Evolutionary conservation across 345 rosid genomes (phyloP), one percentile per base, ranked within the genome.

Genomic region (Brassica rapa): DNA sequence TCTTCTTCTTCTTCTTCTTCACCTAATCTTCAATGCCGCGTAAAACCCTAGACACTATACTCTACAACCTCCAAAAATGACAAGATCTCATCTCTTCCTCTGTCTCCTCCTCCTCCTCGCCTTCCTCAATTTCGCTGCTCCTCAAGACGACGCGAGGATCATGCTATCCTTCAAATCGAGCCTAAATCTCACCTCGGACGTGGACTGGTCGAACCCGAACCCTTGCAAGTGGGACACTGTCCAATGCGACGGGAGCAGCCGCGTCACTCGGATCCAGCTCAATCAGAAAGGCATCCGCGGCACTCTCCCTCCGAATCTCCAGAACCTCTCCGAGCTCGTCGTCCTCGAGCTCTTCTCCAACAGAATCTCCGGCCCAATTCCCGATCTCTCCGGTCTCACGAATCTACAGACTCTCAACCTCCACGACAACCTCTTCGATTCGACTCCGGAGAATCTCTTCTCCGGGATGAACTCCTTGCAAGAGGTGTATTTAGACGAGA

Each of bases 221-320:
- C 97, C 94, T 0, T 95, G 98, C 62, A 7, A 77, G 2, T 91
- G 98, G 96, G 0, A 0, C 0, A 24, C 77, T 0, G 91, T 89
- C 16, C 1, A 1, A 2, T 93, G 96, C 75, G 49, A 64, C 14
- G 14, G 51, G 0, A 63, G 62, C 7, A 73, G 70, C 21, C 84
- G 86, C 30, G 88, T 92, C 0, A 77, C 79, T n/a, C 65, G 79
- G 21, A 92, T 94, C 77, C 94, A 88, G 75, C 88, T 95, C 35
- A 87, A 84, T n/a, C 16, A 57, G 10, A 35, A 35, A 35, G 41
- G 41, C 9, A 7, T 35, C 41, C 8, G 10, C 41, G 41, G 41
- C 10, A 35, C 41, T 35, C 41, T 35, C 41, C 90, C 94, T 29
- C 60, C 85, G 0, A 83, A 88, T 9, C 83, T 95, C 66, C 76